These are phyloP conservation scores for Friedmanniomyces endolithicus DNA, from an alignment of 495 filamentous ascomycete species.

Conservation along the genomic window DNA sequence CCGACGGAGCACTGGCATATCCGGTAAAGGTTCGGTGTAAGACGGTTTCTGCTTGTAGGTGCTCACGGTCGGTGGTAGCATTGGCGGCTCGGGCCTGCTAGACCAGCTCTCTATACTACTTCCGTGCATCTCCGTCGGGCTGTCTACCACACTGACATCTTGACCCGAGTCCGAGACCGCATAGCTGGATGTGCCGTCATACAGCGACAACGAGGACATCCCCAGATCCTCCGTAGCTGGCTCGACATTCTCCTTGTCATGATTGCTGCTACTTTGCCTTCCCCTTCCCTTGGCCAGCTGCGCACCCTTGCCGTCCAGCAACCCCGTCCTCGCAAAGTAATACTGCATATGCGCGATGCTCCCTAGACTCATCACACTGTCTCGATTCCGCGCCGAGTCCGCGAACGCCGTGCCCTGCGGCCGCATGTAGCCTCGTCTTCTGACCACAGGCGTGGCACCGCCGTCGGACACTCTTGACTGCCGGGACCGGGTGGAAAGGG, in stretches of 20 bases:
- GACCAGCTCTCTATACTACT: slow-evolving; percentile 40
- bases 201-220: slow-evolving; percentile 7
- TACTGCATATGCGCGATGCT: slow-evolving; percentile 97
- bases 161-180: slow-evolving; percentile 11
- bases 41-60: slow-evolving; percentile 86
- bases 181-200: slow-evolving; percentile 11
- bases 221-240: slow-evolving; percentile 7
- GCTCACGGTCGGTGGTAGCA: slow-evolving; percentile 91
- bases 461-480: slow-evolving; percentile 32
- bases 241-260: slow-evolving; percentile 18
- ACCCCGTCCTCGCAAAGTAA: slow-evolving; percentile 89
- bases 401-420: slow-evolving; percentile 86
- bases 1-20: slow-evolving; percentile 59
- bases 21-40: slow-evolving; percentile 74
- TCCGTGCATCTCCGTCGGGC: slow-evolving; percentile 44
- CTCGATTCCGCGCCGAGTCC: slow-evolving; percentile 72
- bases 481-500: slow-evolving; percentile 38
- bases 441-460: slow-evolving; percentile 36
- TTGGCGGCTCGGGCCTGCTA: slow-evolving; percentile 50
- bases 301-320: slow-evolving; percentile 86
- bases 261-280: slow-evolving; percentile 29
- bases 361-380: slow-evolving; percentile 89
- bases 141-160: slow-evolving; percentile 37
- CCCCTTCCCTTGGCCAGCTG: slow-evolving; percentile 60
- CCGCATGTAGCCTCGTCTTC: slow-evolving; percentile 73